These are phyloP conservation scores for Podosphaera fusca DNA, from an alignment of 2,329 filamentous ascomycete species.

Conservation along the genomic window DNA sequence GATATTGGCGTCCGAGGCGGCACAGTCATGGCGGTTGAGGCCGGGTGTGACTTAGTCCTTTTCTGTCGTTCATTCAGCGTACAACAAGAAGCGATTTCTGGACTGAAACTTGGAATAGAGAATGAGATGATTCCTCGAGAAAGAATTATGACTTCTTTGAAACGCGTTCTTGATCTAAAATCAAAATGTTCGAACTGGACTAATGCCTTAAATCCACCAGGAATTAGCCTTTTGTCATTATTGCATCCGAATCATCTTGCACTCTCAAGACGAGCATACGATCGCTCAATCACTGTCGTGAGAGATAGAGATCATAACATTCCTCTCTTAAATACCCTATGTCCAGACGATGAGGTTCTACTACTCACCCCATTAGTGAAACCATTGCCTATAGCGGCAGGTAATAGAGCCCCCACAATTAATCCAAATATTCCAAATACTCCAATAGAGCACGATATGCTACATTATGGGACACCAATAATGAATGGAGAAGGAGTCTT, in stretches of 20 bases:
- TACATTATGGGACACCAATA: conserved; percentile 34
- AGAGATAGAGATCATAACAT: conserved; percentile 69
- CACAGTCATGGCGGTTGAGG: conserved; percentile 92
- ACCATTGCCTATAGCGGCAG: conserved; percentile 70
- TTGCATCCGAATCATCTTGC: conserved; percentile 64
- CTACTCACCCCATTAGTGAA: conserved; percentile 77
- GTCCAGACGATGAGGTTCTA: conserved; percentile 70
- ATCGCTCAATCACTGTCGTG: conserved; percentile 79
- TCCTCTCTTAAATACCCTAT: conserved; percentile 64
- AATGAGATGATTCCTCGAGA: conserved; percentile 71
- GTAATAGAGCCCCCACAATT: conserved; percentile 38
- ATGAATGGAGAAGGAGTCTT: conserved; percentile 92
- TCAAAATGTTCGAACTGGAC: conserved; percentile 72
- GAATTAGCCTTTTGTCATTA: conserved; percentile 51
- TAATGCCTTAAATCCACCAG: conserved; percentile 69
- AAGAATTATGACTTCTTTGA: conserved; percentile 58
- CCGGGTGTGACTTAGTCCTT: conserved; percentile 78
- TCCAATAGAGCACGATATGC: conserved; percentile 27
- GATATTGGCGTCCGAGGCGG: conserved; percentile 94
- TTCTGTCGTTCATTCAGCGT: conserved; percentile 72
- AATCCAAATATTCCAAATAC: conserved; percentile 26
- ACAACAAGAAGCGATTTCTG: conserved; percentile 78
- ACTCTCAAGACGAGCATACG: conserved; percentile 69
- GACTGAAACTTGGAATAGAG: conserved; percentile 69
- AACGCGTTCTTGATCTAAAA: conserved; percentile 61